Evolutionary conservation across 1,139 yeast species (phyloP).

Genomic region (Candida glucosophila): DNA sequence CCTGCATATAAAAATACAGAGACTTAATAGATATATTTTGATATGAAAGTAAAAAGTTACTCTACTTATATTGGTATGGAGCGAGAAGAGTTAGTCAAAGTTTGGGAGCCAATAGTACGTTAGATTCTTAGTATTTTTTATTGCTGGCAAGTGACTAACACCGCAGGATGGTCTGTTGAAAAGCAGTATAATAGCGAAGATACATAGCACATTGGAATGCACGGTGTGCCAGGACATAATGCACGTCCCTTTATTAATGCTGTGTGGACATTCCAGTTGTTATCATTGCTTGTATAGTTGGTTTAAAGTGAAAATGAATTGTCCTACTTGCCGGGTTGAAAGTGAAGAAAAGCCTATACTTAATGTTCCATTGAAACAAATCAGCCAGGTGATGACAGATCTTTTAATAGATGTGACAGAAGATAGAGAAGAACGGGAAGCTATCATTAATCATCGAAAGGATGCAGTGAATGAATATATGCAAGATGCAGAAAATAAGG

Average conservation of each 20-base stretch:
- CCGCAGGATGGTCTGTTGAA: slow-evolving; percentile 11
- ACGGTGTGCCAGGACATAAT: slow-evolving; percentile 36
- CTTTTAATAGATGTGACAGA: slow-evolving; percentile 17
- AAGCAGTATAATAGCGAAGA: slow-evolving; percentile 13
- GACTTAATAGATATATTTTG: background rate
- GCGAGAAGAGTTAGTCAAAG: slow-evolving; percentile 1
- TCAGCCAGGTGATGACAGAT: slow-evolving; percentile 23
- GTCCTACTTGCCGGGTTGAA: slow-evolving; percentile 48
- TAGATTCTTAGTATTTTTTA: background rate
- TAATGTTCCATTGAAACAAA: slow-evolving; percentile 34
- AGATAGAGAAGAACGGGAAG: slow-evolving; percentile 12
- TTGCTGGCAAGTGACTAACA: slow-evolving; percentile 7
- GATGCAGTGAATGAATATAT: slow-evolving; percentile 24
- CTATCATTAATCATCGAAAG: slow-evolving; percentile 13
- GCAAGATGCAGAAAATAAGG: slow-evolving; percentile 24
- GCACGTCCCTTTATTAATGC: slow-evolving; percentile 33
- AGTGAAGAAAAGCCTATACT: slow-evolving; percentile 35
- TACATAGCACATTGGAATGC: slow-evolving; percentile 26
- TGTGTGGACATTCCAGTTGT: slow-evolving; percentile 40
- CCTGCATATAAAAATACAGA: slow-evolving; percentile 5
- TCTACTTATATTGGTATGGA: too few species aligned
- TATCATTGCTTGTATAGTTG: slow-evolving; percentile 43
- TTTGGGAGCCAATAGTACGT: slow-evolving; percentile 3
- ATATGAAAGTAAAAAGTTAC: background rate
- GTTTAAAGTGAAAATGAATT: slow-evolving; percentile 40